Base-by-base conservation (phyloP, 352 stramenopile species). In the Phytophthora parvispora region DNA sequence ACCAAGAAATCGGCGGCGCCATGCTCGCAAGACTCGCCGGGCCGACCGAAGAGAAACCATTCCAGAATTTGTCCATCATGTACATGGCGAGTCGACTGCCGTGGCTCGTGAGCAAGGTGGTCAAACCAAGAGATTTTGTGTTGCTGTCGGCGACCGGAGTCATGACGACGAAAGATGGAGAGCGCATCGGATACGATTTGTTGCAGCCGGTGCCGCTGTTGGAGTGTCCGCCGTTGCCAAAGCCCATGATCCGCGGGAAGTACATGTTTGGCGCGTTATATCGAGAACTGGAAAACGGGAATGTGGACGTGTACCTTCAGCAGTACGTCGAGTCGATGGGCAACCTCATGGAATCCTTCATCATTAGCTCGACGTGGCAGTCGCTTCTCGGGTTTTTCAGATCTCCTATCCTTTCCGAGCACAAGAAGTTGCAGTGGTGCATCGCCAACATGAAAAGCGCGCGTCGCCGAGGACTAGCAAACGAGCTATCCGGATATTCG, bases 11-110 rank as follows among this genome's bases (percentile, higher is more conserved):
- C 28, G 51, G 81, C 50, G 75, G 72, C 32, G 77, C 77, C 48
- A 78, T 92, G 69, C 78, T 92, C 54, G 81, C 85, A 48, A 83
- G 73, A 64, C 77, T 92, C 22, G 59, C 79, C 12, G 66, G 78
- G 0, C 69, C 83, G 13, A 86, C 73, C 0, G 45, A 72, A 2
- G 66, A 75, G 16, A 65, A 85, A 22, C 77, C 75, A 9, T 90
- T 81, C 48, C 59, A 81, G 48, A 85, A 80, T 47, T 63, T 88
- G 20, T 79, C 72, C 7, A 71, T 90, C 56, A 76, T 86, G 50
- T 87, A 82, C 66, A 70, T 84, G 61, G 69, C 70, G 15, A 76
- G 59, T 32, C 62, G 72, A 18, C 47, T 81, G 15, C 51, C 83
- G 42, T 81, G 77, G 67, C n/a, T 76, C 8, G 67, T 82, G 25